Conservation (phyloP, 2,329 filamentous ascomycete genomes). For the Talaromyces sp. region DNA sequence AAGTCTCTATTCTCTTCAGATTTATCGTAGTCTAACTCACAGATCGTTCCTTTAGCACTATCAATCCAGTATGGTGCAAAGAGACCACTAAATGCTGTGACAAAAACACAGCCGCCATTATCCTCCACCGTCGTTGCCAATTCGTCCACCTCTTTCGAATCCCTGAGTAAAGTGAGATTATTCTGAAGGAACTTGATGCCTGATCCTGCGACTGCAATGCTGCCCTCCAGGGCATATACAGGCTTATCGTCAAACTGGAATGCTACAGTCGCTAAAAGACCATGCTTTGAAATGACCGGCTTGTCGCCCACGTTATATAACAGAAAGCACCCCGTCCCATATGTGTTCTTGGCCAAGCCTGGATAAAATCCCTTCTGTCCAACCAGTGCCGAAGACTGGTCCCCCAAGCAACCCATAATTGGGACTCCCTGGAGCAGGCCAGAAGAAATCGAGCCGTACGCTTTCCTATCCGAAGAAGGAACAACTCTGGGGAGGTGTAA, state of each 20-base stretch:
- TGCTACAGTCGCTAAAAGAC: slow-evolving; percentile 76
- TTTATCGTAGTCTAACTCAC: slow-evolving; percentile 33
- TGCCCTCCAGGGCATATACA: slow-evolving; percentile 78
- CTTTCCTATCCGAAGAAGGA: slow-evolving; percentile 67
- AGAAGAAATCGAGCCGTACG: slow-evolving; percentile 62
- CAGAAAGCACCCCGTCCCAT: slow-evolving; percentile 84
- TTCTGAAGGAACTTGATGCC: slow-evolving; percentile 71
- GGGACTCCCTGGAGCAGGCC: slow-evolving; percentile 63
- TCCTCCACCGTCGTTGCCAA: slow-evolving; percentile 63
- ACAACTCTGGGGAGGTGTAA: slow-evolving; percentile 74
- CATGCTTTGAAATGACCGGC: slow-evolving; percentile 78
- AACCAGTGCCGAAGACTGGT: slow-evolving; percentile 80
- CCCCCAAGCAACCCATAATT: slow-evolving; percentile 77
- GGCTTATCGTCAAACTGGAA: slow-evolving; percentile 71
- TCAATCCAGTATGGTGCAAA: slow-evolving; percentile 96
- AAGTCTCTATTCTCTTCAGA: slow-evolving; percentile 9
- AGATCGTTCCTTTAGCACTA: slow-evolving; percentile 82
- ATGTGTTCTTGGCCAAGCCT: slow-evolving; percentile 84
- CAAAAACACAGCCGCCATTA: slow-evolving; percentile 79
- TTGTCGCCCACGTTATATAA: slow-evolving; percentile 82
- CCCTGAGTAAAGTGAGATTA: slow-evolving; percentile 58
- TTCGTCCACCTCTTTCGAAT: slow-evolving; percentile 59
- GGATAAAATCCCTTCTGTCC: slow-evolving; percentile 79
- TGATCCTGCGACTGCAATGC: slow-evolving; percentile 75
- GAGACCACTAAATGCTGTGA: slow-evolving; percentile 85